Conservation (phyloP, 1,284 basidiomycete genomes). For the Agaricales sp. region DNA sequence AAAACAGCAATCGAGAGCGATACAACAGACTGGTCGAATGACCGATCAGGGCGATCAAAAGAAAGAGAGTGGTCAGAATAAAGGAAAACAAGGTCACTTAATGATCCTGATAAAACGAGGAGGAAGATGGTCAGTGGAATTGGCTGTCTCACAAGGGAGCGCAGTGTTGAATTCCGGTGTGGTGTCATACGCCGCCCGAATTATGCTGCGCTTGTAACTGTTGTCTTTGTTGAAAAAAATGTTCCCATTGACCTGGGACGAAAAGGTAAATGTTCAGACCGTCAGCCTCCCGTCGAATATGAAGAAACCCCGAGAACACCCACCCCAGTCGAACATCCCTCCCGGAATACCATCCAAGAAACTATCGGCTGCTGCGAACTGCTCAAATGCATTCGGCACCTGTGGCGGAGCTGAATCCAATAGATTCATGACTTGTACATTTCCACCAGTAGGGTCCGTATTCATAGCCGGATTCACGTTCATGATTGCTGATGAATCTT, state of each 20-base stretch:
- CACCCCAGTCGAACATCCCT: conserved; percentile 84
- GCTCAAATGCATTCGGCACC: conserved; percentile 42
- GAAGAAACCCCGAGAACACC: conserved; percentile 18
- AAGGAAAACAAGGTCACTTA: no score
- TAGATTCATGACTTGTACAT: conserved; percentile 67
- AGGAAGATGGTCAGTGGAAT: no score
- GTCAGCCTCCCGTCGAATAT: conserved; percentile 6
- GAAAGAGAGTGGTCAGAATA: no score
- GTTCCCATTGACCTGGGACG: conserved; percentile 62
- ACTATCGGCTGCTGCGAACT: conserved; percentile 58
- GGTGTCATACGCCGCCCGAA: no score
- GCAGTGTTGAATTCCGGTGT: no score
- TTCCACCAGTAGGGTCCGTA: conserved; percentile 29
- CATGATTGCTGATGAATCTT: conserved; percentile 18
- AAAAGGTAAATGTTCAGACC: conserved; percentile 2
- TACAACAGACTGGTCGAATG: not conserved
- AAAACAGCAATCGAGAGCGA: not conserved
- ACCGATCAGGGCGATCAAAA: not conserved
- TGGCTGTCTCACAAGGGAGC: no score
- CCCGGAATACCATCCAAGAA: conserved; percentile 75
- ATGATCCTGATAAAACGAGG: no score
- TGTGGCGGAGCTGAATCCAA: conserved; percentile 33
- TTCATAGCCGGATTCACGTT: conserved; percentile 65
- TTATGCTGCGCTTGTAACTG: conserved; percentile 3
- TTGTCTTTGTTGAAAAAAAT: conserved; percentile 37